Evolutionary conservation across 345 rosid species (phyloP).

Genomic region (Noccaea bulbosa): DNA sequence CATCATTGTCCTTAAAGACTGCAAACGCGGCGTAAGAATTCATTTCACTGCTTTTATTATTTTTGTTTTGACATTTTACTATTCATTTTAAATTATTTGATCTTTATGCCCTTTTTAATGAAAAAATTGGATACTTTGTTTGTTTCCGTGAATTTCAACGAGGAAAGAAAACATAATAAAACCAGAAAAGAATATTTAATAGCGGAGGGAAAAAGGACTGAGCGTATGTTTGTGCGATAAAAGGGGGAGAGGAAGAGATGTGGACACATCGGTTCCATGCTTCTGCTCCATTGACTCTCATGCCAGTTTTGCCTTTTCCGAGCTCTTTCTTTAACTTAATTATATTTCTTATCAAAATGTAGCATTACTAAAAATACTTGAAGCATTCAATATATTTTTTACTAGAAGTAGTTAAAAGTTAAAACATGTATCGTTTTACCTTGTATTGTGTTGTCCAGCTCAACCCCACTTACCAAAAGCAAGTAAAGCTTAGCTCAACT

Average conservation of each 20-base stretch:
- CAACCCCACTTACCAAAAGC: conserved; percentile 35
- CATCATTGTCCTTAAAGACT: conserved; percentile 40
- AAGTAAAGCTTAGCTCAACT: background rate
- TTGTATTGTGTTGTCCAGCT: conserved; percentile 41
- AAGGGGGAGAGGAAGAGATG: conserved; percentile 50
- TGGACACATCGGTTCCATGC: conserved; percentile 69
- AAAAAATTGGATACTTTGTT: background rate
- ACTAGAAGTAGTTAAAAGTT: conserved; percentile 41
- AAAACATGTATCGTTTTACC: conserved; percentile 23
- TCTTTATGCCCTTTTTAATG: background rate
- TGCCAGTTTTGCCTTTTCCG: conserved; percentile 41
- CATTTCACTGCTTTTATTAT: conserved; percentile 25
- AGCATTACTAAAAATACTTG: conserved; percentile 37
- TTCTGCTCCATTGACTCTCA: conserved; percentile 53
- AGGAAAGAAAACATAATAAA: background rate
- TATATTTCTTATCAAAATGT: conserved; percentile 18
- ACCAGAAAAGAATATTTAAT: background rate
- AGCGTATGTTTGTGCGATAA: conserved; percentile 47
- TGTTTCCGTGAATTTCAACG: background rate
- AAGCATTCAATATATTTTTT: conserved; percentile 27
- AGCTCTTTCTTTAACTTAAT: conserved; percentile 30
- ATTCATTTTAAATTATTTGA: background rate
- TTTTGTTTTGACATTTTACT: conserved; percentile 13
- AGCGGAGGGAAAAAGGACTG: conserved; percentile 31
- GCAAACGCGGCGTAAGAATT: conserved; percentile 45